A percentile compares a stretch with the other conserved stretches of the same genome.
These are phyloP conservation scores for Albatrellus sp. DNA, from an alignment of 1,284 basidiomycete species.

Conservation along the genomic window DNA sequence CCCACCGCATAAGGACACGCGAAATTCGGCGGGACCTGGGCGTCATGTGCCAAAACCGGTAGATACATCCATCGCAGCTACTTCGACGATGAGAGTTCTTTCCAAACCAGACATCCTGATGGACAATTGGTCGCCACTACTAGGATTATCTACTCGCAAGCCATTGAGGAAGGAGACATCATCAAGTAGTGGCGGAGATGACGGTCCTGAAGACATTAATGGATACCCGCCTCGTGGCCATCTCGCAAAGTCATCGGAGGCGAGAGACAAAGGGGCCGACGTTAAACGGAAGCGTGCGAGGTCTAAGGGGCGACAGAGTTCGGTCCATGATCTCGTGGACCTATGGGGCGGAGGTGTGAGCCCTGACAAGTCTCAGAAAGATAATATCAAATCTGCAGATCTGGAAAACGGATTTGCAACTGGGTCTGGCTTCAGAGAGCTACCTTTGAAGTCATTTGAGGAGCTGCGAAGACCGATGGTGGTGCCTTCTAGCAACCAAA, in stretches of 20 bases:
- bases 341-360: conserved; percentile 50
- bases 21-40: not conserved
- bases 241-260: conserved; percentile 6
- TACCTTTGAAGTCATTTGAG: conserved; percentile 7
- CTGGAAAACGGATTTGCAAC: not conserved
- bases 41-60: conserved; percentile 3
- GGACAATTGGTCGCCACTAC: conserved; percentile 9
- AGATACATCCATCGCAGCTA: conserved; percentile 8
- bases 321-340: conserved; percentile 69
- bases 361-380: conserved; percentile 10
- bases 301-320: conserved; percentile 51
- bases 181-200: conserved; percentile 29
- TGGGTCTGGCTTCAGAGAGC: not conserved
- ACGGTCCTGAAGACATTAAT: conserved; percentile 46
- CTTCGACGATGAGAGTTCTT: not conserved
- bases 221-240: conserved; percentile 17
- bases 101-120: conserved; percentile 2
- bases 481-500: conserved; percentile 2
- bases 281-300: conserved; percentile 12
- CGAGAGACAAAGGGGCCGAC: conserved; percentile 11
- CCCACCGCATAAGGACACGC: conserved; percentile 2
- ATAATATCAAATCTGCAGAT: conserved; percentile 2
- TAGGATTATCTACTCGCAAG: conserved; percentile 2
- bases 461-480: conserved; percentile 2
- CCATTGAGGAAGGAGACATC: conserved; percentile 22